These are phyloP conservation scores for Rhizomucor miehei DNA, from an alignment of 371 early-diverging fungal genomes.

Conservation along the genomic window DNA sequence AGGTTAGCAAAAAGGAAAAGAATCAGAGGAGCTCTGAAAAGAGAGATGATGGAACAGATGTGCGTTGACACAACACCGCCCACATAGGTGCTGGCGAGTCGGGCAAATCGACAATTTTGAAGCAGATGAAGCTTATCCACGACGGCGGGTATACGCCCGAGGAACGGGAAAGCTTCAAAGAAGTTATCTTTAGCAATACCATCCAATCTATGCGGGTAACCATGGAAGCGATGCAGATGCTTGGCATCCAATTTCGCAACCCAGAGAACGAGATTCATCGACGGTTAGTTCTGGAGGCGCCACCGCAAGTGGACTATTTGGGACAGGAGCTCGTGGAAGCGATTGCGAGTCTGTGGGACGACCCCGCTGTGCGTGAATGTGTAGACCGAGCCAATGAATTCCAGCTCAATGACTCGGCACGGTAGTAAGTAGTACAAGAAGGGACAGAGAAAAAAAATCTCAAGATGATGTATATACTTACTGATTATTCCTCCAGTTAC, in stretches of 20 bases:
- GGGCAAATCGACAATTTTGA: constrained; percentile 94
- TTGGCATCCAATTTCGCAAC: constrained; percentile 64
- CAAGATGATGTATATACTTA: neutral
- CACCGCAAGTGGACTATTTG: constrained; percentile 65
- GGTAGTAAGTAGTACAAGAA: constrained; percentile 55
- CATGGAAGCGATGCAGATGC: constrained; percentile 81
- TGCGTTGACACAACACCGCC: neutral
- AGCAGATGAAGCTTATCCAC: constrained; percentile 96
- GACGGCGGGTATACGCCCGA: constrained; percentile 83
- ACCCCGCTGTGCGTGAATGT: constrained; percentile 68
- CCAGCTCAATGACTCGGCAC: constrained; percentile 83
- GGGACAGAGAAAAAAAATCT: neutral
- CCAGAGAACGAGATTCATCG: constrained; percentile 57
- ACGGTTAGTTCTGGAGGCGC: constrained; percentile 36
- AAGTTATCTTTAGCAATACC: constrained; percentile 86
- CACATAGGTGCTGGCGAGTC: constrained; percentile 91
- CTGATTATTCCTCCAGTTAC: constrained; percentile 46
- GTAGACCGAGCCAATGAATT: constrained; percentile 74
- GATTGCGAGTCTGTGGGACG: constrained; percentile 74
- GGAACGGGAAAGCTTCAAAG: constrained; percentile 84
- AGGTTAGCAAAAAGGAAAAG: constrained; percentile 53
- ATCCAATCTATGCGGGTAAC: constrained; percentile 88
- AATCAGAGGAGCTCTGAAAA: too few species aligned
- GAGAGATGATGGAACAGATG: neutral
- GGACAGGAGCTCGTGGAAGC: constrained; percentile 67